Evolutionary conservation across 495 filamentous ascomycete species (phyloP).

Genomic region (Bathelium albidoporum): DNA sequence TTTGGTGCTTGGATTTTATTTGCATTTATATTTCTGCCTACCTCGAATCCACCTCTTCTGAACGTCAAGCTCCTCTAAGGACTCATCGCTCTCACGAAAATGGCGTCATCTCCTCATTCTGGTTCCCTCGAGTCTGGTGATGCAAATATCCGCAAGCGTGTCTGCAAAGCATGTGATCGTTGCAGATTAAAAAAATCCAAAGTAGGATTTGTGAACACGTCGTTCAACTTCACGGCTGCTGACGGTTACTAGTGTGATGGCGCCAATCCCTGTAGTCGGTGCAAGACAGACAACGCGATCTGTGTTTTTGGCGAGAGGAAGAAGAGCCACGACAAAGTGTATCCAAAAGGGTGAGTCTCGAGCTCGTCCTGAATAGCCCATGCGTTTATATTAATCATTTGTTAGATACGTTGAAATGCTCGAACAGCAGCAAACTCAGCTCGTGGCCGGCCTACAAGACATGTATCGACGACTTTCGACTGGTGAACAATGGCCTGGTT

Average conservation of each 20-base stretch:
- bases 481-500: slow-evolving; percentile 47
- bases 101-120: slow-evolving; percentile 5
- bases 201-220: slow-evolving; percentile 30
- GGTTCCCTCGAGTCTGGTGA: slow-evolving; percentile 21
- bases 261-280: slow-evolving; percentile 55
- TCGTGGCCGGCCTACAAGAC: slow-evolving; percentile 52
- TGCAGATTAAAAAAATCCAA: slow-evolving; percentile 67
- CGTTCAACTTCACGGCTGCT: background rate
- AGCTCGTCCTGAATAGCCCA: background rate
- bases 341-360: slow-evolving; percentile 31
- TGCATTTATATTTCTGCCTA: background rate
- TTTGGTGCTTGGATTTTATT: background rate
- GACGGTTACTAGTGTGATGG: slow-evolving; percentile 46
- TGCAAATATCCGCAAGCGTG: slow-evolving; percentile 40
- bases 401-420: slow-evolving; percentile 59
- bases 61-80: background rate
- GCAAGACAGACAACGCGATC: slow-evolving; percentile 41
- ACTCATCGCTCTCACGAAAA: background rate
- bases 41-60: background rate
- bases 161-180: slow-evolving; percentile 62
- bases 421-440: slow-evolving; percentile 57
- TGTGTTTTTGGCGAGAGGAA: slow-evolving; percentile 35
- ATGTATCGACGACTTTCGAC: slow-evolving; percentile 44
- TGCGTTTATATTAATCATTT: background rate
- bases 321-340: slow-evolving; percentile 36